A percentile compares a stretch with the other conserved stretches of the same genome.
phyloP scores from a whole-genome alignment of 2,329 filamentous ascomycete genomes.

The Fusarium transvaalense region DNA sequence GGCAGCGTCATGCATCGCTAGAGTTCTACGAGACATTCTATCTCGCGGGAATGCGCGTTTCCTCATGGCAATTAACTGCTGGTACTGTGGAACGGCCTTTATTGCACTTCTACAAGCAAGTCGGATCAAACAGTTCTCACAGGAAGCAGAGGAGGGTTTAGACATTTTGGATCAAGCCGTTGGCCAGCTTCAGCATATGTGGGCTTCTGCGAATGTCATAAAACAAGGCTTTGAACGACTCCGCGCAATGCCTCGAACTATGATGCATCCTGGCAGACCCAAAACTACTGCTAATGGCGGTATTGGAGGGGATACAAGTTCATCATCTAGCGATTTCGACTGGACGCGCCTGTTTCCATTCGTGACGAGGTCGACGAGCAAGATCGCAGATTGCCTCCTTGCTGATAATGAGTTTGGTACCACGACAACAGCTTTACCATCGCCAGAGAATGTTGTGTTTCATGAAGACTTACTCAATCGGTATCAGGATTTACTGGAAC shows the following conservation, averaged over 20 bases:
- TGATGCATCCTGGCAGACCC: slow-evolving; percentile 23
- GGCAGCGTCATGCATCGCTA: slow-evolving; percentile 39
- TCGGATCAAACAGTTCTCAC: slow-evolving; percentile 32
- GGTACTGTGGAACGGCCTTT: slow-evolving; percentile 58
- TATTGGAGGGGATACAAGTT: too few relatives aligned
- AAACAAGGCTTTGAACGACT: slow-evolving; percentile 41
- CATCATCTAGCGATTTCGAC: slow-evolving; percentile 23
- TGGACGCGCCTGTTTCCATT: slow-evolving; percentile 39
- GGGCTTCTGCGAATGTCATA: slow-evolving; percentile 43
- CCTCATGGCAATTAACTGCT: slow-evolving; percentile 58
- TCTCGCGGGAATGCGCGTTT: slow-evolving; percentile 56
- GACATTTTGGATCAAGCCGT: slow-evolving; percentile 41
- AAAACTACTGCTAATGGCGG: neutral
- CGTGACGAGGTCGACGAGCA: slow-evolving; percentile 34
- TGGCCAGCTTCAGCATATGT: slow-evolving; percentile 39
- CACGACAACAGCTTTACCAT: slow-evolving; percentile 18
- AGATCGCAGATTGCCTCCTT: slow-evolving; percentile 35
- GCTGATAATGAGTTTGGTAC: slow-evolving; percentile 37
- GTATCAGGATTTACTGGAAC: slow-evolving; percentile 42
- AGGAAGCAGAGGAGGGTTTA: slow-evolving; percentile 38
- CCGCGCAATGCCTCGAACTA: slow-evolving; percentile 15
- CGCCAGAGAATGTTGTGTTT: slow-evolving; percentile 35
- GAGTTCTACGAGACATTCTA: slow-evolving; percentile 53
- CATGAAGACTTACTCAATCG: slow-evolving; percentile 35
- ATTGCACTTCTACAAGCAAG: slow-evolving; percentile 56